Evolutionary conservation across 2,329 filamentous ascomycete species (phyloP), one percentile per base, ranked within the genome.

Genomic region (Arachnopeziza araneosa): DNA sequence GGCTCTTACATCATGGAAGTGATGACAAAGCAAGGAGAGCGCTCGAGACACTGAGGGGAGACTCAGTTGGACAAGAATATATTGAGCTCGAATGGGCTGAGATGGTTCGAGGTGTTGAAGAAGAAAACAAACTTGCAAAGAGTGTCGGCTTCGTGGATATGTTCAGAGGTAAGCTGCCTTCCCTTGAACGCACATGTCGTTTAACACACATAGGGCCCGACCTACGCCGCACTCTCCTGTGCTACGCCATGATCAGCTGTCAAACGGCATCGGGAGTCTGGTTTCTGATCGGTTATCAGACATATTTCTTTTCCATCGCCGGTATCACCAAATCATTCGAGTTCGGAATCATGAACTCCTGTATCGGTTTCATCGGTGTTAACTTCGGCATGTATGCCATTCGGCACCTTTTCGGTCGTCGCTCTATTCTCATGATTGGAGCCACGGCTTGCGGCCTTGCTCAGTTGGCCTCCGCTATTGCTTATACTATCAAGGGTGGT

Each of bases 281-380:
- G 57, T 59, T 59, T 19, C 22, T 59, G 9, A 59, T 59, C 22
- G 57, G 53, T 1, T 59, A 59, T n/a, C 57, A 59, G 14, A 59
- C 57, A 0, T 59, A 59, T 30, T 59, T 59, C 23, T 30, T 59
- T 17, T 23, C 48, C 10, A 50, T 59, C 22, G 73, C 73, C 8
- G 72, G 72, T 9, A 71, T 75, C 17, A 63, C 60, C 3, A 65
- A 74, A 26, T 67, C 72, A 0, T 75, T 75, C 56, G 66, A 66
- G 1, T 74, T 69, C 54, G 73, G 73, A 8, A 65, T 72, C 26
- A 72, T 75, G 68, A 69, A 73, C 52, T 72, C 70, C 2, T 71
- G 69, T 53, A 68, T 73, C 62, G 73, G 73, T 3, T 64, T 75
- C 21, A 50, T 74, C 9, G 72, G 71, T 17, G 71, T 73, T 4